These are phyloP conservation scores for Ananas comosus DNA, from an alignment of 176 grass and related monocot species.

Conservation along the genomic window DNA sequence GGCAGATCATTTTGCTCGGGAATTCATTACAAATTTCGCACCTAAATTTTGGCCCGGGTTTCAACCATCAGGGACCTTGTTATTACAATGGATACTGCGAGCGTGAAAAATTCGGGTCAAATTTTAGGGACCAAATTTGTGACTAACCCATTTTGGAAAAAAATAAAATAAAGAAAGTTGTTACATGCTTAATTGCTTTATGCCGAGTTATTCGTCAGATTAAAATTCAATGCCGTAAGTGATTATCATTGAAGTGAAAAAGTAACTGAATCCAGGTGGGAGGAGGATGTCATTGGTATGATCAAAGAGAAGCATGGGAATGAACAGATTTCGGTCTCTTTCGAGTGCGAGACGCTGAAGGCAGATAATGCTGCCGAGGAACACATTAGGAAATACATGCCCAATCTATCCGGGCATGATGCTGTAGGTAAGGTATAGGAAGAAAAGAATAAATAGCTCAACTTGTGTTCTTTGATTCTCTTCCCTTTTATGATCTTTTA, in stretches of 20 bases:
- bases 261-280: slow-evolving; percentile 43
- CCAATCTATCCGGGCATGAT: slow-evolving; percentile 59
- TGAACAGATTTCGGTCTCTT: slow-evolving; percentile 44
- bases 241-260: background rate
- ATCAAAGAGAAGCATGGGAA: slow-evolving; percentile 63
- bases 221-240: background rate
- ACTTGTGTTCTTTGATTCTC: background rate
- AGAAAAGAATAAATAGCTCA: background rate
- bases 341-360: slow-evolving; percentile 76
- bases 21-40: background rate
- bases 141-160: too few species aligned
- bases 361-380: slow-evolving; percentile 76
- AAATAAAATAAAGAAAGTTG: too few species aligned
- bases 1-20: background rate
- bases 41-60: too few species aligned
- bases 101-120: too few species aligned
- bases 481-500: background rate
- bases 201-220: too few species aligned
- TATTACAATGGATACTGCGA: too few species aligned
- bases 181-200: too few species aligned
- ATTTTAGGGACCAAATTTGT: too few species aligned
- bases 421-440: slow-evolving; percentile 61
- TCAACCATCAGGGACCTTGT: too few species aligned
- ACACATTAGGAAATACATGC: slow-evolving; percentile 72
- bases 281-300: slow-evolving; percentile 66